A percentile compares a stretch with the other conserved stretches of the same genome.
Evolutionary conservation across 2,329 filamentous ascomycete genomes (phyloP).

Genomic region (Rutstroemia sp.): DNA sequence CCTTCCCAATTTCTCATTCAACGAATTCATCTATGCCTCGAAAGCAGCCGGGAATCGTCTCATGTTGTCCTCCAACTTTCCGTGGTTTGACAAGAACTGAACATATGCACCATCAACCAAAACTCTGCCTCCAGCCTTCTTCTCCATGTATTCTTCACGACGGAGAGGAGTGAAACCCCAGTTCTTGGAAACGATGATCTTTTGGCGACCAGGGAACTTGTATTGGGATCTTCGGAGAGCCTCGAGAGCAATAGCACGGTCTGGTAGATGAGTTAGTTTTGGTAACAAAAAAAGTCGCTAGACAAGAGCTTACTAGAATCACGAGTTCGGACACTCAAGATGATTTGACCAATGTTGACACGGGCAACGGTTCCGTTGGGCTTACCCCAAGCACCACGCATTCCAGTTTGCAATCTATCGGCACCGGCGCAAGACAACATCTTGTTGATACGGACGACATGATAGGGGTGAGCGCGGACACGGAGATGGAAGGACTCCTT

Average conservation of each 20-base stretch:
- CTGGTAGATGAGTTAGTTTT: constrained; percentile 36
- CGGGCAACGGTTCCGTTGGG: constrained; percentile 97
- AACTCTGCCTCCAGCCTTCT: constrained; percentile 88
- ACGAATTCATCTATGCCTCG: constrained; percentile 31
- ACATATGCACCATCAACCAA: constrained; percentile 99
- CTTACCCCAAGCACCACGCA: constrained; percentile 99
- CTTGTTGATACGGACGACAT: constrained; percentile 99
- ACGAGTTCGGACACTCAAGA: constrained; percentile 94
- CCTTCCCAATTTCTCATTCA: constrained; percentile 8
- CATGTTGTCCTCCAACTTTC: constrained; percentile 78
- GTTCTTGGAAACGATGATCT: constrained; percentile 99
- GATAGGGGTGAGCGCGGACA: constrained; percentile 93
- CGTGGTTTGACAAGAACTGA: constrained; percentile 96
- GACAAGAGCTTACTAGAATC: constrained; percentile 62
- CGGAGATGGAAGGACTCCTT: constrained; percentile 71
- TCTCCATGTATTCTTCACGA: constrained; percentile 94
- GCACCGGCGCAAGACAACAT: constrained; percentile 99
- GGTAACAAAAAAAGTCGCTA: not conserved
- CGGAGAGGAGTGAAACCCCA: constrained; percentile 99
- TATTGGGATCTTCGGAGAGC: constrained; percentile 98
- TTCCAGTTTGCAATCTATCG: constrained; percentile 99
- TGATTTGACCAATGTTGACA: constrained; percentile 99
- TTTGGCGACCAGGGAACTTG: constrained; percentile 99
- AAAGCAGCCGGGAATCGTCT: constrained; percentile 93
- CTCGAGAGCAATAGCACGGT: constrained; percentile 91